Evolutionary conservation across 2,329 filamentous ascomycete species (phyloP), one percentile per base, ranked within the genome.

Genomic region (Verticillium dahliae): DNA sequence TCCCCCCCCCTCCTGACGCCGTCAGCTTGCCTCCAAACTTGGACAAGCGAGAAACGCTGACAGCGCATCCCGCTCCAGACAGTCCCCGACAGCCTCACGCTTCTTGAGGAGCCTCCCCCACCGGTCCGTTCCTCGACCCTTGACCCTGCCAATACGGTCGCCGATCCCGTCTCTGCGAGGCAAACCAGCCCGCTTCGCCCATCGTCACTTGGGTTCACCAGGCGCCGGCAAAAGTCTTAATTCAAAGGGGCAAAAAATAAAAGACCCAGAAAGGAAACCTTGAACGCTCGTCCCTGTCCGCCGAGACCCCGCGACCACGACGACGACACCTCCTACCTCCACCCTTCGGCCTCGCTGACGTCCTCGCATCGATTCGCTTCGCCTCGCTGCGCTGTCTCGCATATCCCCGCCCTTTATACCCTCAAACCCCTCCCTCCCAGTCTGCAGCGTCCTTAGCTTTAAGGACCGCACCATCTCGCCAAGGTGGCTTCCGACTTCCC

Each of bases 401-500:
- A 27, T 27, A 27, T 6, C n/a, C 45, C 45, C 45, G 18, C n/a
- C 45, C 45, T 15, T 22, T 50, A 50, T 27, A 50, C 45, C 14
- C 45, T 50, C 45, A 50, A 14, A 13, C 27, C 37, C 37, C 56
- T 34, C 34, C 34, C 56, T 58, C 37, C 34, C 37, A 14, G 45
- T 50, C 45, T 50, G 45, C 60, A 55, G 64, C 64, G 64, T 66
- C 64, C 64, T 66, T 66, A 63, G 62, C 60, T 66, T 61, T 63
- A 66, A 65, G 64, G 64, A 66, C 65, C 61, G 61, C 62, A 63
- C 68, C 67, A 66, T 68, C 70, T 73, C 76, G 78, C 75, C 82
- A 87, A 86, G 75, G 83, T 87, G 84, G 84, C 83, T 85, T 86
- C 84, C 73, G 75, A 76, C 76, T 78, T 81, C 75, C 76, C 75